Conservation (phyloP, 1,284 basidiomycete genomes). For the Cronartium ribicola region DNA sequence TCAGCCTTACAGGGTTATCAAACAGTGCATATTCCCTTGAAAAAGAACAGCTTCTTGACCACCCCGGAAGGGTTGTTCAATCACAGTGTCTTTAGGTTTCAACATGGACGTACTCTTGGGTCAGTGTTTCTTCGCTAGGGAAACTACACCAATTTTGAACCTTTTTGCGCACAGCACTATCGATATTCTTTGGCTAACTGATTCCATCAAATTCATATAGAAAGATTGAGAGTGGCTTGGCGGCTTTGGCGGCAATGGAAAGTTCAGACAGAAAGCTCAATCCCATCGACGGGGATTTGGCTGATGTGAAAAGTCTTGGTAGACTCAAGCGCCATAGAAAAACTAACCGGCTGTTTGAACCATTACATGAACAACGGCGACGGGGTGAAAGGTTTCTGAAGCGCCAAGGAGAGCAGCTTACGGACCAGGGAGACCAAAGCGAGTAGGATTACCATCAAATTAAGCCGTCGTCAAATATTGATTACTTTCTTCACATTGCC, state of each 20-base stretch:
- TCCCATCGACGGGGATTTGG: background rate
- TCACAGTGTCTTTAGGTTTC: background rate
- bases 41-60: background rate
- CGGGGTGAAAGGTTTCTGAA: background rate
- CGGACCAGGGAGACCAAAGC: slow-evolving; percentile 33
- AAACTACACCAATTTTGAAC: background rate
- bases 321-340: background rate
- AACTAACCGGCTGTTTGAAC: background rate
- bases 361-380: background rate
- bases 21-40: background rate
- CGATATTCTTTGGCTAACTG: background rate
- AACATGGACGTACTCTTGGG: background rate
- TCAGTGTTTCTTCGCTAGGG: background rate
- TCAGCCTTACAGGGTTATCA: background rate
- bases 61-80: background rate
- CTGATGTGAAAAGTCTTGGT: background rate
- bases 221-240: slow-evolving; percentile 5
- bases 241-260: background rate
- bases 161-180: background rate
- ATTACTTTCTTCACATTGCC: background rate
- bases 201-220: background rate
- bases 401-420: slow-evolving; percentile 29
- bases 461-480: background rate
- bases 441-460: background rate
- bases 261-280: too few relatives aligned